A percentile compares a stretch with the other conserved stretches of the same genome.
Conservation (phyloP, 768 basidiomycete genomes). For the Termitomyces sp. region DNA sequence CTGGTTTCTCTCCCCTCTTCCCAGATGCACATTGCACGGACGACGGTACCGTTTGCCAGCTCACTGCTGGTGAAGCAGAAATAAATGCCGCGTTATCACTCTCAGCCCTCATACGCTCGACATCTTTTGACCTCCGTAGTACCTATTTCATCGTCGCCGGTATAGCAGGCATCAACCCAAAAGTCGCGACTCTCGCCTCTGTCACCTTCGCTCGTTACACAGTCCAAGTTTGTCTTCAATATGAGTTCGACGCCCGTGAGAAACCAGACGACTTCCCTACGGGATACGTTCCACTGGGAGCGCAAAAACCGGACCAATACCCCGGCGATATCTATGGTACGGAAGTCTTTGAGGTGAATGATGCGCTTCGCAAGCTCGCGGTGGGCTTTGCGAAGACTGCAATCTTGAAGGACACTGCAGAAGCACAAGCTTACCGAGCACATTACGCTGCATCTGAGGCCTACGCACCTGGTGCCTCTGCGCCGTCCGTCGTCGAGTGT, state of each 20-base stretch:
- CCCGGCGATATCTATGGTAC: conserved; percentile 9
- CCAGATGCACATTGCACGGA: not conserved
- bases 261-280: conserved; percentile 6
- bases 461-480: not conserved
- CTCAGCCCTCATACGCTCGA: not conserved
- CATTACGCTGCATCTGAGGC: not conserved
- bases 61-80: not conserved
- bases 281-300: conserved; percentile 9
- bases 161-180: not conserved
- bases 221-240: conserved; percentile 10
- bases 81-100: not conserved
- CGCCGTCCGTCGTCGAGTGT: conserved; percentile 11
- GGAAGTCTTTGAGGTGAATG: conserved; percentile 12
- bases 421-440: not conserved
- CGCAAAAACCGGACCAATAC: conserved; percentile 3
- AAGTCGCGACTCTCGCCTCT: conserved; percentile 5
- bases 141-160: not conserved
- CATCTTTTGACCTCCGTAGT: not conserved
- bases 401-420: not conserved
- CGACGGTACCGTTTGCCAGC: not conserved
- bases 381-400: not conserved
- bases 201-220: conserved; percentile 10
- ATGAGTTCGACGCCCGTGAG: conserved; percentile 11
- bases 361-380: conserved; percentile 5
- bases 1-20: not conserved